Conservation (phyloP, 2,329 filamentous ascomycete species). For the Calonectria hongkongensis region DNA sequence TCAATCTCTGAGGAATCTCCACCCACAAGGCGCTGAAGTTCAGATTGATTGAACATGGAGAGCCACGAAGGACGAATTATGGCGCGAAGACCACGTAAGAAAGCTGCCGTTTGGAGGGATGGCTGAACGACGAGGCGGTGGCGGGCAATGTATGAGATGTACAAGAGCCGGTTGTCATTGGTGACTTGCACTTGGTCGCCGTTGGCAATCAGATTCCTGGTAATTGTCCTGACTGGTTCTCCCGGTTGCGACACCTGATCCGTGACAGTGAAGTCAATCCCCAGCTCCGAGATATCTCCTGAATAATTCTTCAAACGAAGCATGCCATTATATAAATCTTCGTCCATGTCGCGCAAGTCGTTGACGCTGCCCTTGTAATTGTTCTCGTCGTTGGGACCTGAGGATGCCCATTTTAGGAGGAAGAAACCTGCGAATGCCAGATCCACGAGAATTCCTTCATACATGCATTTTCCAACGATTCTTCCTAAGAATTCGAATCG, state of each 20-base stretch:
- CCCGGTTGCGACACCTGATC: slow-evolving; percentile 75
- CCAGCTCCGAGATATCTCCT: slow-evolving; percentile 82
- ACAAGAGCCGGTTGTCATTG: slow-evolving; percentile 94
- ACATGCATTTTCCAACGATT: slow-evolving; percentile 96
- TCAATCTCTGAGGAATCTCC: slow-evolving; percentile 92
- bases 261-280: slow-evolving; percentile 91
- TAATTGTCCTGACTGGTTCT: slow-evolving; percentile 76
- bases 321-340: slow-evolving; percentile 91
- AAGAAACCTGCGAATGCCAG: slow-evolving; percentile 97
- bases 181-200: slow-evolving; percentile 88
- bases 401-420: slow-evolving; percentile 93
- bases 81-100: slow-evolving; percentile 87
- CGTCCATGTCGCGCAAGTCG: slow-evolving; percentile 93
- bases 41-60: slow-evolving; percentile 98
- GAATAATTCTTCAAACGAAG: slow-evolving; percentile 88
- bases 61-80: slow-evolving; percentile 96
- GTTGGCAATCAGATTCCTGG: slow-evolving; percentile 83
- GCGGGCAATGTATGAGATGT: slow-evolving; percentile 92
- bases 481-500: slow-evolving; percentile 94
- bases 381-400: slow-evolving; percentile 77
- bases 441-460: slow-evolving; percentile 96
- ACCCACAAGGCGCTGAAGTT: slow-evolving; percentile 94
- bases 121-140: slow-evolving; percentile 91
- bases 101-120: slow-evolving; percentile 87
- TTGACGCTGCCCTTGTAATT: slow-evolving; percentile 95